Evolutionary conservation across 1,284 basidiomycete genomes (phyloP), one percentile per base, ranked within the genome.

Genomic region (Sphagnurus paluster): DNA sequence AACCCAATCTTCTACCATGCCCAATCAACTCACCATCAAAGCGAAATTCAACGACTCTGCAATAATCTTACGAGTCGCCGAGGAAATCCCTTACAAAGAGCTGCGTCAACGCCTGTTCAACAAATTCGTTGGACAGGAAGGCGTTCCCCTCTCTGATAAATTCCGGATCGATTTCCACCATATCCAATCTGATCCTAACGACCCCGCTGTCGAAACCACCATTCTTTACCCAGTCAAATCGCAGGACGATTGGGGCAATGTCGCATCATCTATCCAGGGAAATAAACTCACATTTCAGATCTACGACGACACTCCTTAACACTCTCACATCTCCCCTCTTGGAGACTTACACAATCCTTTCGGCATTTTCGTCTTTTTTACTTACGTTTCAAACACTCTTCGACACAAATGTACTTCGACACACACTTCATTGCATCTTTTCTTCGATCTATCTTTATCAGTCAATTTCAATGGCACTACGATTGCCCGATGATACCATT

Each of bases 81-180:
- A 70, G 46, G 61, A 67, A 23, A 68, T 70, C 40, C 41, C 73
- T 3, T 73, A 82, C 46, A 55, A 58, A 9, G 79, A 80, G 33
- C 52, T 87, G 11, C 79, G 82, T 42, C 62, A 65, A 34, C 75
- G 74, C 41, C 64, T 89, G 19, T 73, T 76, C 51, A 77, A 81
- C 43, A 87, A 86, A 58, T 82, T 89, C 56, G 69, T 74, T 14
- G 68, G 70, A 13, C 76, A 82, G 54, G 83, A 82, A 57, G 75
- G 72, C 43, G 54, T 81, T 36, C 66, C 70, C 5, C 73, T 87
- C 17, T 70, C 72, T 2, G 64, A 71, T 5, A 60, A 68, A 7
- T 87, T 88, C 59, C 68, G 69, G 7, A 63, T 88, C 17, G 79
- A 72, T 9, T 65, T 76, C 39, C 69, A 78, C 46, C 52, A n/a